Evolutionary conservation across 2,329 filamentous ascomycete species (phyloP).

Genomic region (Monosporascus sp.): DNA sequence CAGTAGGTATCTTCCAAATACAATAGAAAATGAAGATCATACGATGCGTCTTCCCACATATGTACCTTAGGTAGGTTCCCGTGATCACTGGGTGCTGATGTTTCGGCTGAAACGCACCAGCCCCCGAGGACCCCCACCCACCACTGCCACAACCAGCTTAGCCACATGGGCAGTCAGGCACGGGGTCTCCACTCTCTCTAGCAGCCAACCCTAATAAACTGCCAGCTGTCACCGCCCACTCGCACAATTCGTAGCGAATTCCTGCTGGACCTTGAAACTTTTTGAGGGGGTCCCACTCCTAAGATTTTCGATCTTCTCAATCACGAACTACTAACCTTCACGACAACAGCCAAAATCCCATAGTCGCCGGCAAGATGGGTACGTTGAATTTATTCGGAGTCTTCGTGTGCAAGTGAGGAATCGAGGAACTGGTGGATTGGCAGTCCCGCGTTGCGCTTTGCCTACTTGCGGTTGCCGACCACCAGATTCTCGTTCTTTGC

Average conservation of each 20-base stretch:
- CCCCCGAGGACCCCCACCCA: no score
- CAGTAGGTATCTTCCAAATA: not conserved
- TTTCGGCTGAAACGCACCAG: no score
- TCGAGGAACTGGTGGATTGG: slow-evolving; percentile 7
- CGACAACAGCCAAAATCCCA: slow-evolving; percentile 29
- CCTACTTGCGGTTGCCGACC: not conserved
- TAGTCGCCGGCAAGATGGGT: slow-evolving; percentile 55
- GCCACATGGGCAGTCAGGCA: not conserved
- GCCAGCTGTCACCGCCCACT: slow-evolving; percentile 38
- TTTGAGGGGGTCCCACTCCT: slow-evolving; percentile 1
- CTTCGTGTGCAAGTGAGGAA: slow-evolving; percentile 32
- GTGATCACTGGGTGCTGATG: no score
- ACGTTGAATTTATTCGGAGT: slow-evolving; percentile 44
- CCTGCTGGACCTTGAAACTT: not conserved
- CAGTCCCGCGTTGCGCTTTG: slow-evolving; percentile 9
- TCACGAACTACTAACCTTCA: slow-evolving; percentile 26
- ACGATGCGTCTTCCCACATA: no score
- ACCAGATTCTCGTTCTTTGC: not conserved
- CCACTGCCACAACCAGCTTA: no score
- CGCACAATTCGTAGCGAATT: slow-evolving; percentile 21
- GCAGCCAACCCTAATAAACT: slow-evolving; percentile 32
- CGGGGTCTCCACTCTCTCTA: not conserved
- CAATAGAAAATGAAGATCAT: no score
- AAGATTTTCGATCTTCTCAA: slow-evolving; percentile 11
- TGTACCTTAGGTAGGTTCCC: no score